Percentiles rank a stretch among this genome's conserved stretches.
These are phyloP conservation scores for Hypoxylon crocopeplum DNA, from an alignment of 495 filamentous ascomycete species.

Conservation along the genomic window DNA sequence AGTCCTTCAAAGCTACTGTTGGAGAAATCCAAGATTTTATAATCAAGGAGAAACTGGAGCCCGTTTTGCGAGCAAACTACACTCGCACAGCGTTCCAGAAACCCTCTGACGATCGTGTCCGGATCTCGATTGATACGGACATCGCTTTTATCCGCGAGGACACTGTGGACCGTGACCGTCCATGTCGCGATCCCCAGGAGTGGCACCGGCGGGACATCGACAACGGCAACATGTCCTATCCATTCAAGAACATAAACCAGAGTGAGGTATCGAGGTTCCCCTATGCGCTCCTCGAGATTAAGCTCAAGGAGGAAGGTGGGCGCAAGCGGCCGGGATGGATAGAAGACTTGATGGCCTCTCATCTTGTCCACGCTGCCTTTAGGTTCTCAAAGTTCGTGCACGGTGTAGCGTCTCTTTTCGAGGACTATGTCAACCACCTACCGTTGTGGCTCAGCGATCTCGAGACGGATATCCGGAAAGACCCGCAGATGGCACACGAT, in stretches of 20 bases:
- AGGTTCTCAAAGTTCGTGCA: conserved; percentile 97
- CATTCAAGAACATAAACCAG: conserved; percentile 82
- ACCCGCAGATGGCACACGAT: conserved; percentile 89
- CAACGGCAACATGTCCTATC: conserved; percentile 78
- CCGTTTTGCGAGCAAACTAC: conserved; percentile 90
- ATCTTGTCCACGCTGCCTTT: conserved; percentile 86
- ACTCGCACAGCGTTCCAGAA: conserved; percentile 96
- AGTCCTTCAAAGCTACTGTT: conserved; percentile 74
- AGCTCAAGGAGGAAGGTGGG: conserved; percentile 72
- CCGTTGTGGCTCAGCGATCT: conserved; percentile 94
- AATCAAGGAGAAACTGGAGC: conserved; percentile 76
- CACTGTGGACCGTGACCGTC: conserved; percentile 77
- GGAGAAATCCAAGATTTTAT: conserved; percentile 82
- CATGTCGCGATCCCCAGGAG: conserved; percentile 82
- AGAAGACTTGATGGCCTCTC: conserved; percentile 86
- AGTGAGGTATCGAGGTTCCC: conserved; percentile 94
- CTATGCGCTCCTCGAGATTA: conserved; percentile 90
- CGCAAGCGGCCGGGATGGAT: conserved; percentile 84
- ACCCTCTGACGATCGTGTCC: conserved; percentile 86
- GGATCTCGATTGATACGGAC: conserved; percentile 91
- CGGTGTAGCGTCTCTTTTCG: conserved; percentile 87
- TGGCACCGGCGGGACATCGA: conserved; percentile 96
- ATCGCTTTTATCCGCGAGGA: conserved; percentile 94
- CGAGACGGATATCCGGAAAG: conserved; percentile 89
- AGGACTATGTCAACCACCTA: conserved; percentile 93